Base-by-base conservation (phyloP, 2,329 filamentous ascomycete species). In the Exophiala lecanii-corni region DNA sequence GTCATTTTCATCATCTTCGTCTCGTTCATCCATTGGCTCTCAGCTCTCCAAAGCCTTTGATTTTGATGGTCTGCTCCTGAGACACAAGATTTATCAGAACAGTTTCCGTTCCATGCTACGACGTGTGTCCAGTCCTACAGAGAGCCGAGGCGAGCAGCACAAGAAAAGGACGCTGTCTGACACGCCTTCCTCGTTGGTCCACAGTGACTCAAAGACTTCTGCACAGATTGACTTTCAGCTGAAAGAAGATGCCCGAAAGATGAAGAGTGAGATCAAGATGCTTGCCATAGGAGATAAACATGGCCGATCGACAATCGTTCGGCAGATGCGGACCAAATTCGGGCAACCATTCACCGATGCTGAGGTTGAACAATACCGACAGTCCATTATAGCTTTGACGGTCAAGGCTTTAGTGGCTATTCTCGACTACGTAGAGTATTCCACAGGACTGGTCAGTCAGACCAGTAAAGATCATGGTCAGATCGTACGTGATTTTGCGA, bases 31-130 rank as follows among this genome's bases (percentile, higher is more conserved):
- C 12, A 35, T 40, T 2, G 36, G 23, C 12, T 39, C 47, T 2
- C 31, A 45, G 21, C 26, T 55, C 21, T 54, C 52, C 13, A 42
- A 35, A 21, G 39, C 28, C 1, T 57, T 55, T 28, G 45, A 43
- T 13, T 54, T 55, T 20, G 53, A 55, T 32, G 41, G 19, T 6
- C 37, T 55, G 9, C 32, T 57, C n/a, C 36, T 53, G 16, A 21
- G 34, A 19, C 41, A 49, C 17, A 47, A 50, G 19, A 43, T 47
- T 12, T 57, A 56, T 41, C 43, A 53, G 36, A 48, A 46, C 33
- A 47, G 40, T 15, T 41, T 52, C 33, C 50, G 51, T 15, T 46
- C 43, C 10, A 41, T 52, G 37, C 34, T 52, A 26, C 25, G 50
- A 26, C 28, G 51, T 35, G 41, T 39, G n/a, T 28, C 17, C 23